Evolutionary conservation across 2,329 filamentous ascomycete species (phyloP), one percentile per base, ranked within the genome.

Genomic region (Neonectria sp.): DNA sequence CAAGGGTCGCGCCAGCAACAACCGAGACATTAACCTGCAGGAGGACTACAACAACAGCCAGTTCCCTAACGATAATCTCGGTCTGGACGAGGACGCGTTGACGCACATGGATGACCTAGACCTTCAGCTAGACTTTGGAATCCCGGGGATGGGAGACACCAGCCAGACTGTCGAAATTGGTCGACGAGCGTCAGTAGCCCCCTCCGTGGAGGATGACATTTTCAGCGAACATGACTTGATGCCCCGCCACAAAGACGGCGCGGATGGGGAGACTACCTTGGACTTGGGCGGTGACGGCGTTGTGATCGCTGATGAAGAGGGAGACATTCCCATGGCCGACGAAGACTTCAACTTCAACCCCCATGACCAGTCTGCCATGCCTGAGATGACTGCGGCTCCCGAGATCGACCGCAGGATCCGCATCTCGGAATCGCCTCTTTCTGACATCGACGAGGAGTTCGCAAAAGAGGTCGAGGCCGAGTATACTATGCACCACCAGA

Each of bases 111-210:
- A 88, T 71, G 92, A 94, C 75, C 86, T 94, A 60, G 92, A 92
- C 62, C 85, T 94, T 31, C 89, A 93, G 71, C 83, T 95, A 62
- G 92, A 94, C 74, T 91, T 95, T 73, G 92, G 92, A 73, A 86
- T 96, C 68, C 40, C 40, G 9, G 91, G 90, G 72, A 84, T 94
- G 37, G 88, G 94, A 68, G 89, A 88, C 37, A 88, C 82, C 24
- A 88, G 89, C 67, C 83, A 83, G 67, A 96, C 91, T 76, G 91
- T 98, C 65, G 96, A 99, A 91, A 87, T 94, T 74, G 96, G 95
- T 77, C 93, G 95, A 90, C 92, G 97, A 73, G 95, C 93, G 24
- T 91, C 93, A 5, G 86, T 89, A 17, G 86, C 92, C 27, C 86
- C 89, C 52, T 85, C 90, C 2, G 82, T 91, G 24, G 93, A 93